Conservation (phyloP, 805 yeast genomes). For the Hanseniaspora osmophila region DNA sequence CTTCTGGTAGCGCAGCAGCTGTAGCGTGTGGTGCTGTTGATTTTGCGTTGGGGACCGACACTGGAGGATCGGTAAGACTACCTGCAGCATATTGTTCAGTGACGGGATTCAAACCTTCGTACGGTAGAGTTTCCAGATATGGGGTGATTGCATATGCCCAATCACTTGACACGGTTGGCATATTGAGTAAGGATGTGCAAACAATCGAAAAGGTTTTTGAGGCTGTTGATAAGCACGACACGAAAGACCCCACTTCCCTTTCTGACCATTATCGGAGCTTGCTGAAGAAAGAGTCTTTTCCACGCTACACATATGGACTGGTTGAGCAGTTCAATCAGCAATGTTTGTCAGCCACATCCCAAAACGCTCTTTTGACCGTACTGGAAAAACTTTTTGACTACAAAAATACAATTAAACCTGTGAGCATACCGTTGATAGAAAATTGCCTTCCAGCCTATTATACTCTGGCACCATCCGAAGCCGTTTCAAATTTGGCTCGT, state of each 20-base stretch:
- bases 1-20: slow-evolving; percentile 93
- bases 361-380: slow-evolving; percentile 32
- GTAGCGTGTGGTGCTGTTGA: slow-evolving; percentile 46
- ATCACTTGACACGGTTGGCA: slow-evolving; percentile 86
- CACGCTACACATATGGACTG: slow-evolving; percentile 46
- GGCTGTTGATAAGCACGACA: slow-evolving; percentile 47
- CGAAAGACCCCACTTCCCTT: slow-evolving; percentile 67
- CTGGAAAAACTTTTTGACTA: slow-evolving; percentile 29
- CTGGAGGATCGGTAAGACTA: slow-evolving; percentile 90
- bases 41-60: slow-evolving; percentile 82
- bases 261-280: slow-evolving; percentile 22
- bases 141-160: slow-evolving; percentile 92
- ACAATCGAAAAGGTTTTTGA: slow-evolving; percentile 35
- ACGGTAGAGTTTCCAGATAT: slow-evolving; percentile 82
- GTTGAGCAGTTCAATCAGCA: slow-evolving; percentile 51
- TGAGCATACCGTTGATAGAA: slow-evolving; percentile 59
- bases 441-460: slow-evolving; percentile 68
- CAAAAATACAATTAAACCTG: slow-evolving; percentile 37
- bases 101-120: slow-evolving; percentile 83
- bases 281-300: slow-evolving; percentile 4
- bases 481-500: slow-evolving; percentile 79
- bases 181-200: slow-evolving; percentile 40
- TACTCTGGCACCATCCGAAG: slow-evolving; percentile 84
- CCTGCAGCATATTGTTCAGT: slow-evolving; percentile 84
- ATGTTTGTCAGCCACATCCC: slow-evolving; percentile 36